Percentiles rank a stretch among this genome's conserved stretches.
Conservation (phyloP, 148 eudicot species). For the Fallopia convolvulus region DNA sequence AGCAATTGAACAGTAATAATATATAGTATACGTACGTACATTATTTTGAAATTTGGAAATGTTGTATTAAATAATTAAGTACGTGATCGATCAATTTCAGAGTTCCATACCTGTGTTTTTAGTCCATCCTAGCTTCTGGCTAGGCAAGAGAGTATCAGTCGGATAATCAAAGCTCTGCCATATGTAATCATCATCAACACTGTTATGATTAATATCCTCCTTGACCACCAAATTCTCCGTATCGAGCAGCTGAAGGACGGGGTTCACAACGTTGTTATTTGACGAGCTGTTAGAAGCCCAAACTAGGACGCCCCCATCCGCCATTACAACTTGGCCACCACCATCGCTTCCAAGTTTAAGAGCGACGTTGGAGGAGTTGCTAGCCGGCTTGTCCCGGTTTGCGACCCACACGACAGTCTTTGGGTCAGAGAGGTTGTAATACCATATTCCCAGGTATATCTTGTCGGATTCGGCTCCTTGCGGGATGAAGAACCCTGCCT, state of each 20-base stretch:
- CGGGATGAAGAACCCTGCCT: conserved; percentile 26
- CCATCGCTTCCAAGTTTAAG: conserved; percentile 20
- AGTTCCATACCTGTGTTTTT: conserved; percentile 17
- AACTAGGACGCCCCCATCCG: neutral
- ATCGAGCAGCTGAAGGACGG: conserved; percentile 40
- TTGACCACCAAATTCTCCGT: conserved; percentile 45
- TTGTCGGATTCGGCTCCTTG: conserved; percentile 5
- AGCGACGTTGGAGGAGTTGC: conserved; percentile 12
- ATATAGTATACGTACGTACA: no score
- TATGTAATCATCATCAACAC: conserved; percentile 17
- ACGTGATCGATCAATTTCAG: no score
- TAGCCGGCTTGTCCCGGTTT: conserved; percentile 20
- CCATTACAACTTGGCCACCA: conserved; percentile 15
- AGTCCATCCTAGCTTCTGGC: conserved; percentile 46
- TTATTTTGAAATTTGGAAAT: no score
- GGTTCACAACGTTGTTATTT: neutral
- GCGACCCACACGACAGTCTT: conserved; percentile 23
- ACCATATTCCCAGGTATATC: conserved; percentile 26
- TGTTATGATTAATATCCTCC: conserved; percentile 10
- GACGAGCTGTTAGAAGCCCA: conserved; percentile 28
- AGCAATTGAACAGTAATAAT: no score
- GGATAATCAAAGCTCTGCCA: conserved; percentile 77
- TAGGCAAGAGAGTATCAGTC: conserved; percentile 46
- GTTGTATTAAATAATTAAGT: no score
- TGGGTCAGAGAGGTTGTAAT: conserved; percentile 10